Conservation (phyloP, 176 grass and related monocot genomes). For the Bromus sterilis region DNA sequence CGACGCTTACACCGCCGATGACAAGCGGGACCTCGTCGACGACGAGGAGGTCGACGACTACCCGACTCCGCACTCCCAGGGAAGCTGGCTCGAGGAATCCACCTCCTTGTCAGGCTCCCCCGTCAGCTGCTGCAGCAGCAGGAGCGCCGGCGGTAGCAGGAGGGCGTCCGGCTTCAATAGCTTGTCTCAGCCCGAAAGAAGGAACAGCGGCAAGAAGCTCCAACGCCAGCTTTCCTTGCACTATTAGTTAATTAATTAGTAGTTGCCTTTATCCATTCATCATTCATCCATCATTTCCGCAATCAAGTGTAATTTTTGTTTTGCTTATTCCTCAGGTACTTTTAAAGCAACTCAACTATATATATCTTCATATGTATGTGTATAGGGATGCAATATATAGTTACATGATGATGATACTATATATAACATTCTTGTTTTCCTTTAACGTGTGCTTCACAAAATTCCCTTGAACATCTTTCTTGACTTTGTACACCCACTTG, state of each 20-base stretch:
- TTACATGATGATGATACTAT: too few relatives aligned
- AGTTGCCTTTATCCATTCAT: not conserved
- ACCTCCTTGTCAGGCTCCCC: not conserved
- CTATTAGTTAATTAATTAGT: not conserved
- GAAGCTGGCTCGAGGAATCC: not conserved
- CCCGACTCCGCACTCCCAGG: not conserved
- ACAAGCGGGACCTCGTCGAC: not conserved
- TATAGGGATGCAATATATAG: too few relatives aligned
- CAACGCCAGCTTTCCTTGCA: slow-evolving; percentile 30
- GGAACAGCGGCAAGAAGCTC: slow-evolving; percentile 30
- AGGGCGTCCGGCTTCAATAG: slow-evolving; percentile 30
- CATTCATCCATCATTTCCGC: not conserved
- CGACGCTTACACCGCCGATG: slow-evolving; percentile 42
- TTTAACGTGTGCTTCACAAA: too few relatives aligned
- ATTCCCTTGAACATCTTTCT: too few relatives aligned
- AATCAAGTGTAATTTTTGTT: not conserved
- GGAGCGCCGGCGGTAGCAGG: not conserved
- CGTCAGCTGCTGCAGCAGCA: not conserved
- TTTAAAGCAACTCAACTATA: too few relatives aligned
- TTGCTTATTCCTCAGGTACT: too few relatives aligned
- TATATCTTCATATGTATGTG: too few relatives aligned
- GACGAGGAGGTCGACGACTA: not conserved
- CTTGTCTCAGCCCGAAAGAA: slow-evolving; percentile 35
- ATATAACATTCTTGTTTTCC: too few relatives aligned
- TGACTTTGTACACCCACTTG: too few relatives aligned